phyloP scores from a whole-genome alignment of 345 rosid species.

The Zanthoxylum bungeanum region DNA sequence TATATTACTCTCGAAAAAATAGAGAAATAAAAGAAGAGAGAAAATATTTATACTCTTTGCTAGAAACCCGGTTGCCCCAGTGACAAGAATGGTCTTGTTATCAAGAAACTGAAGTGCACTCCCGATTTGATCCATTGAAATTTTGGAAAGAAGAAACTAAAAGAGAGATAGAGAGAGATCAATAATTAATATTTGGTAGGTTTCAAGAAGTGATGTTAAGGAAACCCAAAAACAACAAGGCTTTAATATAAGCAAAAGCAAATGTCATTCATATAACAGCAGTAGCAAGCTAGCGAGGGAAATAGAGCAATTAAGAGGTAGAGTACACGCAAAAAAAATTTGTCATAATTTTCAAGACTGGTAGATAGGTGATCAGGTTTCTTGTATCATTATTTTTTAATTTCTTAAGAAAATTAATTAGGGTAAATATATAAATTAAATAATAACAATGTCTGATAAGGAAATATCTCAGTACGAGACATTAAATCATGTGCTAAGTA shows the following conservation, averaged over 20 bases:
- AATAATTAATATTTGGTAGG: too few relatives aligned
- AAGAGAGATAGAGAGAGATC: background rate
- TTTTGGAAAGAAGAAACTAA: background rate
- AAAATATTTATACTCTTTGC: slow-evolving; percentile 42
- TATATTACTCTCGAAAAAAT: background rate
- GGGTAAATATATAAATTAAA: background rate
- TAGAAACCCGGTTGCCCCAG: slow-evolving; percentile 67
- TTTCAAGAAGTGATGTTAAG: background rate
- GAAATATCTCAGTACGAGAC: too few relatives aligned
- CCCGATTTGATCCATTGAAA: slow-evolving; percentile 47
- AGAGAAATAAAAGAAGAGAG: background rate
- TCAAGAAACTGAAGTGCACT: slow-evolving; percentile 52
- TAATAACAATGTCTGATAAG: too few relatives aligned
- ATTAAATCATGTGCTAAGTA: too few relatives aligned
- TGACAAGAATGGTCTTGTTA: slow-evolving; percentile 48
- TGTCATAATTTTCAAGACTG: background rate
- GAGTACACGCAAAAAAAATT: slow-evolving; percentile 27
- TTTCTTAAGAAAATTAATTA: background rate
- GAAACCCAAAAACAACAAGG: background rate
- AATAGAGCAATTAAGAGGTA: slow-evolving; percentile 9
- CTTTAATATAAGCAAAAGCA: background rate
- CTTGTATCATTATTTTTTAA: background rate
- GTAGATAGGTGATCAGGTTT: background rate
- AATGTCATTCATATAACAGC: background rate
- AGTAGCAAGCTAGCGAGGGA: background rate